Evolutionary conservation across 371 early-diverging fungal species (phyloP).

Genomic region (Saksenaea oblongispora): DNA sequence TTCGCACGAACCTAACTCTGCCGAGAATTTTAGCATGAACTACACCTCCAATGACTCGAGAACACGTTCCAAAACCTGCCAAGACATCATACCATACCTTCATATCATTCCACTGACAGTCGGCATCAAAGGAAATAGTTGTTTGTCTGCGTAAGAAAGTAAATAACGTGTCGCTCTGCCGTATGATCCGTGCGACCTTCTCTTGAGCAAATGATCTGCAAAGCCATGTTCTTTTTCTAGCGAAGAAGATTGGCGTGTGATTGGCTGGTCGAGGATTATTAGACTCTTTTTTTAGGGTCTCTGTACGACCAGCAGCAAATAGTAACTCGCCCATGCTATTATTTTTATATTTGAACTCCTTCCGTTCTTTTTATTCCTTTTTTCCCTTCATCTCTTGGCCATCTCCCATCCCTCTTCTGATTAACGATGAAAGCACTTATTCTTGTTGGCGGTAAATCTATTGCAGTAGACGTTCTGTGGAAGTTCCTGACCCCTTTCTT

Average conservation of each 20-base stretch:
- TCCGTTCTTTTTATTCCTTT: constrained; percentile 15
- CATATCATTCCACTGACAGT: background rate
- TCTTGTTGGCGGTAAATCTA: constrained; percentile 94
- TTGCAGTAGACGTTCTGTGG: background rate
- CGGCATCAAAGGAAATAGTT: background rate
- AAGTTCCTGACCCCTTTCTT: background rate
- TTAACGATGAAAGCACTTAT: constrained; percentile 94
- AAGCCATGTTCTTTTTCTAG: background rate
- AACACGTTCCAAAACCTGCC: background rate
- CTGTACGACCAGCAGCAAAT: constrained; percentile 11
- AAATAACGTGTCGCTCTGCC: background rate
- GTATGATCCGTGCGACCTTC: background rate
- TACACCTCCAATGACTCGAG: background rate
- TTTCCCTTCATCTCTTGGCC: constrained; percentile 13
- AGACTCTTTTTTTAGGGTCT: constrained; percentile 8
- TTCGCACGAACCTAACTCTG: background rate
- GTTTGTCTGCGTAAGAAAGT: background rate
- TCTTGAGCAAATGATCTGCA: background rate
- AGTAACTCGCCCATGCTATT: constrained; percentile 7
- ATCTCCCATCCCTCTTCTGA: constrained; percentile 10
- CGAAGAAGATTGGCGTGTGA: background rate
- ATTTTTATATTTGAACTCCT: constrained; percentile 11
- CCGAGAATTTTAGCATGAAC: constrained; percentile 3
- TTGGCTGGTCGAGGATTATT: constrained; percentile 5
- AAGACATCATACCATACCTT: background rate